A percentile compares a stretch with the other conserved stretches of the same genome.
Conservation (phyloP, 169 alveolate genomes). For the Amoebophrya sp. region DNA sequence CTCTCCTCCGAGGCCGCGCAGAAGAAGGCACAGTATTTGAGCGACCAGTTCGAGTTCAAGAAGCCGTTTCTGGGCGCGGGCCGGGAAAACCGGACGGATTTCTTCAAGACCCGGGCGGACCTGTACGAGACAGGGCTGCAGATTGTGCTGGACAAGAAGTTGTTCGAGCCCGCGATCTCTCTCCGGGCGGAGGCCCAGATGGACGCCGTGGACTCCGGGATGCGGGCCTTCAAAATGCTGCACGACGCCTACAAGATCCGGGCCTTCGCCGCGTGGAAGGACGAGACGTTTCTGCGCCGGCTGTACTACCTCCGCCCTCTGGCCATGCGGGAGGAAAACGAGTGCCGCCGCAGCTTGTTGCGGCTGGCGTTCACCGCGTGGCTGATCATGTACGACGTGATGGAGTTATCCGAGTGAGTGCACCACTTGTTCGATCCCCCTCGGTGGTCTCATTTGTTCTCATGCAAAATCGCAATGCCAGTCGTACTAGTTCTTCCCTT, state of each 20-base stretch:
- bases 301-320: neutral
- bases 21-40: too few species aligned
- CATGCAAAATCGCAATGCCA: too few species aligned
- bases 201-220: neutral
- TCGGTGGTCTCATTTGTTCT: too few species aligned
- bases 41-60: too few species aligned
- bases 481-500: too few species aligned
- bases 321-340: neutral
- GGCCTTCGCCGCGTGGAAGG: neutral
- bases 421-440: too few species aligned
- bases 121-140: neutral
- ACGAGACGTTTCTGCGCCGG: neutral
- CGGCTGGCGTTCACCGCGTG: too few species aligned
- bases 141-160: neutral
- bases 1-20: too few species aligned
- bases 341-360: neutral
- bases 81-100: too few species aligned
- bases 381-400: too few species aligned
- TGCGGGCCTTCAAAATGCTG: neutral
- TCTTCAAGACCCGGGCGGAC: neutral
- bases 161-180: neutral
- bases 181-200: neutral
- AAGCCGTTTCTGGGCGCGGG: too few species aligned
- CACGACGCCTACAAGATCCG: conserved; percentile 17
- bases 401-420: too few species aligned